Evolutionary conservation across 768 basidiomycete genomes (phyloP).

Genomic region (Amanita phalloides): DNA sequence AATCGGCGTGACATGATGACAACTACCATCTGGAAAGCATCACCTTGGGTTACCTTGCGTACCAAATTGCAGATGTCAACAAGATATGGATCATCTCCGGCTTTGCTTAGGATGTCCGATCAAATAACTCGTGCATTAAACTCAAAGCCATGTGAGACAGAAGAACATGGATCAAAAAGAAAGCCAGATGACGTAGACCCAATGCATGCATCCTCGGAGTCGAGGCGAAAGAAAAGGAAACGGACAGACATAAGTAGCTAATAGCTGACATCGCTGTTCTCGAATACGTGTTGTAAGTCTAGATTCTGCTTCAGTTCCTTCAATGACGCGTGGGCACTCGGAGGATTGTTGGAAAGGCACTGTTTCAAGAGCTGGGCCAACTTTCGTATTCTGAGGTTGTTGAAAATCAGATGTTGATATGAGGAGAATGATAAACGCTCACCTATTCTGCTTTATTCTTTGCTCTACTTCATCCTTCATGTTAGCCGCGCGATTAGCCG

Average conservation of each 20-base stretch:
- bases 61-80: constrained; percentile 34
- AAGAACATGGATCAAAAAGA: constrained; percentile 12
- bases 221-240: constrained; percentile 22
- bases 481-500: constrained; percentile 39
- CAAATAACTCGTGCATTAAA: constrained; percentile 35
- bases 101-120: constrained; percentile 51
- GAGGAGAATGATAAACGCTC: constrained; percentile 7
- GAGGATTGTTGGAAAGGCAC: constrained; percentile 10
- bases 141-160: constrained; percentile 6
- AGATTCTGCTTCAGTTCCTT: constrained; percentile 18
- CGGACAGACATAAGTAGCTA: constrained; percentile 11
- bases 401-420: neutral
- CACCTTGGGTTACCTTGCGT: constrained; percentile 42
- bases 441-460: constrained; percentile 43
- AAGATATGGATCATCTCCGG: constrained; percentile 54
- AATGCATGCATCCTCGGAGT: neutral
- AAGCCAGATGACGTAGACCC: constrained; percentile 9
- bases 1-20: constrained; percentile 31
- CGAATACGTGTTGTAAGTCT: neutral
- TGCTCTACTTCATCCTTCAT: constrained; percentile 45
- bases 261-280: neutral
- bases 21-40: constrained; percentile 45
- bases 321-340: constrained; percentile 7
- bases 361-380: constrained; percentile 17
- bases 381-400: constrained; percentile 13